Conservation (phyloP, 257 asterid species). For the Anisodus tanguticus region DNA sequence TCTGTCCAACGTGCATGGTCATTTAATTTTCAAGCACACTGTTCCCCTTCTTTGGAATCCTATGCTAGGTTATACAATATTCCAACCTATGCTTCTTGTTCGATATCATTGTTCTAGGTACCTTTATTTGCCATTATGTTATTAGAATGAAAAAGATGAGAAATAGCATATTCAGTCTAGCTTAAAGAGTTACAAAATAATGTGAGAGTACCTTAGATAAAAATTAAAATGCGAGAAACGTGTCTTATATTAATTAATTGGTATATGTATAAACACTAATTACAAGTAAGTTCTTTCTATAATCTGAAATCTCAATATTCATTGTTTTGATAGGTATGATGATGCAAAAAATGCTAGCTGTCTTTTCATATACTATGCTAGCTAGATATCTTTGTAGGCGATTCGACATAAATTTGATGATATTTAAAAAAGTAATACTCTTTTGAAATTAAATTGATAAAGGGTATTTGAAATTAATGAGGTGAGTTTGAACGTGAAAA, state of each 20-base stretch:
- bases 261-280: neutral
- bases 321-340: neutral
- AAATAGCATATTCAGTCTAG: neutral
- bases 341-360: no score
- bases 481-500: no score
- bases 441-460: neutral
- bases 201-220: neutral
- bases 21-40: constrained; percentile 27
- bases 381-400: neutral
- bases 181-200: neutral
- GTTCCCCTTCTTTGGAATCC: constrained; percentile 25
- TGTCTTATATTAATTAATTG: neutral
- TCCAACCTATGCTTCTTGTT: neutral
- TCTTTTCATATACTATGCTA: neutral
- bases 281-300: neutral
- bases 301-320: neutral
- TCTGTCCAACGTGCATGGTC: constrained; percentile 28
- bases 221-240: neutral
- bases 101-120: neutral
- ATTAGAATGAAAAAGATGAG: neutral
- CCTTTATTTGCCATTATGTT: neutral
- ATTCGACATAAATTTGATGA: neutral
- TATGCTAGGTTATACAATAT: constrained; percentile 19
- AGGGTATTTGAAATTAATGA: no score
- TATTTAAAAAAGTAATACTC: neutral